Base-by-base conservation (phyloP, 2,329 filamentous ascomycete species). In the Colletotrichum ledebouriae region DNA sequence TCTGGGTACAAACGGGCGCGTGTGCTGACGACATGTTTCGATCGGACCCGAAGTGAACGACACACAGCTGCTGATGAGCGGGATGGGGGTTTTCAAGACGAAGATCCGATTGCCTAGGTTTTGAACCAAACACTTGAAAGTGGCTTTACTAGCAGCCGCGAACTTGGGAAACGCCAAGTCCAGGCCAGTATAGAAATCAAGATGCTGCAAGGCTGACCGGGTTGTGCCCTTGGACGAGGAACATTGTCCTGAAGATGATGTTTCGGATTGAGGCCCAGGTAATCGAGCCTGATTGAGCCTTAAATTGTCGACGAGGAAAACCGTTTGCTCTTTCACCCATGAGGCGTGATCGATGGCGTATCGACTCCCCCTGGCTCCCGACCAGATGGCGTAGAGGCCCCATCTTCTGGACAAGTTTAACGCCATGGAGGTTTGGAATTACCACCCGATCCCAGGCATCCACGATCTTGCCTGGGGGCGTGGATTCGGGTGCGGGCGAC, bases 401-500 rank as follows among this genome's bases (percentile, higher is more conserved):
- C 6, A 37, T 15, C 33, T n/a, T 20, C 20, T 29, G 29, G 44
- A 55, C 13, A 22, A 50, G 46, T 46, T 42, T 59, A 55, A 68
- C 61, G 65, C 65, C 65, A 68, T 49, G 41, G 47, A 39, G 55
- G 62, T 60, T 64, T 44, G 22, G 41, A 50, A 37, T 20, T 1
- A 9, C n/a, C 6, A 41, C 52, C 20, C n/a, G 33, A 39, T 57
- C 17, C 49, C 39, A 59, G 61, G 44, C 64, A 63, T 39, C 50
- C 59, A 29, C 49, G 17, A 66, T 22, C 42, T 47, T 50, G 22
- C 25, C 46, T 46, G 65, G 10, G 42, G 34, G 44, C 37, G 64
- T 33, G 65, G 53, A 37, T 17, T 17, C 17, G 34, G 17, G 37
- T 55, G 52, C n/a, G 34, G 34, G 49, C 52, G 52, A 25, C 15